Conservation (phyloP, 2,329 filamentous ascomycete genomes). For the Septoria petroselini region DNA sequence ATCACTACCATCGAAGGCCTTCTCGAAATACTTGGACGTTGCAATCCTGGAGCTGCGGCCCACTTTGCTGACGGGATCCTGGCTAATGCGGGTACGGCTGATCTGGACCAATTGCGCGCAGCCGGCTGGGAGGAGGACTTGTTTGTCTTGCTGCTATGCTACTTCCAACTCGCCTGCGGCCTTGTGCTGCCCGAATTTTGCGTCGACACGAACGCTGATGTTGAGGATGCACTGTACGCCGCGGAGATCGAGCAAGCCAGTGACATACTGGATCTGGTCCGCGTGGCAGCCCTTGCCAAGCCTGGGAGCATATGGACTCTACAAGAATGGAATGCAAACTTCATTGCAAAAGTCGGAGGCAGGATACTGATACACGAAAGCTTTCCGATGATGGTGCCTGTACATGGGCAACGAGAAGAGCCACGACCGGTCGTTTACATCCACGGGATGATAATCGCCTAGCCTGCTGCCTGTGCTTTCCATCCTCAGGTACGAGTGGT, state of each 20-base stretch:
- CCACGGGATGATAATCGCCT: not conserved
- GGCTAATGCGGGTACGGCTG: conserved; percentile 32
- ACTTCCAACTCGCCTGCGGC: conserved; percentile 24
- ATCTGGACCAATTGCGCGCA: conserved; percentile 33
- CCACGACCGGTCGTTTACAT: conserved; percentile 34
- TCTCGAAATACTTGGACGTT: conserved; percentile 40
- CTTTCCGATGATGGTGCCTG: conserved; percentile 36
- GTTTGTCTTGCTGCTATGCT: conserved; percentile 38
- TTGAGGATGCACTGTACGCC: conserved; percentile 14
- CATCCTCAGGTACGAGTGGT: too few species aligned
- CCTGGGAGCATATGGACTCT: conserved; percentile 29
- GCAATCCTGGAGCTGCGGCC: conserved; percentile 17
- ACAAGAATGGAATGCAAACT: conserved; percentile 29
- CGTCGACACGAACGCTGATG: conserved; percentile 3
- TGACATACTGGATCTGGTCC: conserved; percentile 29
- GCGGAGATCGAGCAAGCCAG: conserved; percentile 27
- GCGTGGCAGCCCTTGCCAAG: conserved; percentile 21
- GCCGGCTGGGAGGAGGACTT: conserved; percentile 40
- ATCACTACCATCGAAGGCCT: conserved; percentile 35
- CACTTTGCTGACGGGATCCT: conserved; percentile 37
- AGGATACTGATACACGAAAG: conserved; percentile 34
- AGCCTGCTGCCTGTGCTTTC: too few species aligned
- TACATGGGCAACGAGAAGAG: conserved; percentile 23
- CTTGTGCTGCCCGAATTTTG: conserved; percentile 26
- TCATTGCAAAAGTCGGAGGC: conserved; percentile 35